Evolutionary conservation across 805 yeast genomes (phyloP), one percentile per base, ranked within the genome.

Genomic region (Diddensiella transvaalensis): DNA sequence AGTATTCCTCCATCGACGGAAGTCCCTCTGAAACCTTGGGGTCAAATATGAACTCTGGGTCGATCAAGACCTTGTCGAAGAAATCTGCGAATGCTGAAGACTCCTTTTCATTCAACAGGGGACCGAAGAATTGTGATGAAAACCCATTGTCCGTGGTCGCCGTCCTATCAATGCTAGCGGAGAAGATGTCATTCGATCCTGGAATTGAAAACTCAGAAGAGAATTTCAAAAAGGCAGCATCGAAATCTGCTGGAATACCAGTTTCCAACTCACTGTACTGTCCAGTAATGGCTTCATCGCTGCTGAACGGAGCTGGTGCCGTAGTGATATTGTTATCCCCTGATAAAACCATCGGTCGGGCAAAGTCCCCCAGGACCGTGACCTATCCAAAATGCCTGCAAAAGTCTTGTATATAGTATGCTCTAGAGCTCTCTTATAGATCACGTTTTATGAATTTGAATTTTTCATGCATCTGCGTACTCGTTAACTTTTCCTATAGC

Each of bases 1-100:
- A 29, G 38, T 26, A 26, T 26, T 26, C 32, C 32, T 26, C 32
- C 13, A 26, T 8, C 30, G 47, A 29, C 3, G 45, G 42, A 10
- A 39, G 15, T 45, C 6, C 56, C 52, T 38, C 42, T 6, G 26
- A n/a, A 15, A 59, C 43, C 15, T 58, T 56, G n/a, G 67, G 66
- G 42, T 63, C 65, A 36, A 62, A 55, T 29, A 63, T 39, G 46
- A 64, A 62, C 40, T 60, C 59, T 2, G 64, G 57, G 43, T 64
- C 67, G 8, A 52, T 58, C 8, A 61, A 53, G 40, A 64, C 49
- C 42, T 54, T 56, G 43, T 64, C 67, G 30, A 64, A 55, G 44
- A 64, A 64, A 30, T 51, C 56, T 10, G 63, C 45, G 42, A 63
- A 59, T n/a, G 64, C 67, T 3, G 46, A 41, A 21, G 60, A 52